These are phyloP conservation scores for Helotiales sp. DNA, from an alignment of 2,329 filamentous ascomycete genomes.

Conservation along the genomic window DNA sequence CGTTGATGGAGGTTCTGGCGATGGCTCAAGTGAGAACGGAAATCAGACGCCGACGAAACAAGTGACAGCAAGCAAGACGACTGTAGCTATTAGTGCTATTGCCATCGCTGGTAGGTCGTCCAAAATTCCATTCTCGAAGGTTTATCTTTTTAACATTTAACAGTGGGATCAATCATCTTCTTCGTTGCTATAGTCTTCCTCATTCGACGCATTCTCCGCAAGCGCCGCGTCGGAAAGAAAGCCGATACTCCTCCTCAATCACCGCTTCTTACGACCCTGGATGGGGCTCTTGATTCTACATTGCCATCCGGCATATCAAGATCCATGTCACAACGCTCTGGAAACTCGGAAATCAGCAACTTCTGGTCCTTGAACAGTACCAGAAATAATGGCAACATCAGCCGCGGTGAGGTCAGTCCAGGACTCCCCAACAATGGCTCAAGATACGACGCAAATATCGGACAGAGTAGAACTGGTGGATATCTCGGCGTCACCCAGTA, in stretches of 20 bases:
- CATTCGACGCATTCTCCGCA: constrained; percentile 19
- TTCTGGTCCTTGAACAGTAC: not conserved
- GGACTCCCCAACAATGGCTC: not conserved
- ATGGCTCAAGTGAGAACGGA: not conserved
- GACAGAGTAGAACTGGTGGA: not conserved
- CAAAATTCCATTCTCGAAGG: not conserved
- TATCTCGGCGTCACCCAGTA: not conserved
- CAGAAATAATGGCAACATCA: not conserved
- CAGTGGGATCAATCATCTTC: constrained; percentile 15
- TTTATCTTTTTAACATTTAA: not conserved
- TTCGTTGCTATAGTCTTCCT: constrained; percentile 19
- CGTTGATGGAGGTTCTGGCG: not conserved
- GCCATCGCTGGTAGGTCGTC: constrained; percentile 12
- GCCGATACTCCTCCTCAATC: constrained; percentile 19
- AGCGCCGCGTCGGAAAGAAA: constrained; percentile 14
- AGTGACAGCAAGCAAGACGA: constrained; percentile 4
- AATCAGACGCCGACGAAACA: not conserved
- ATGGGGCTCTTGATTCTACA: constrained; percentile 8
- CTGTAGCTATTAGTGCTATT: constrained; percentile 6
- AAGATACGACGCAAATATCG: not conserved
- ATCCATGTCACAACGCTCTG: constrained; percentile 16
- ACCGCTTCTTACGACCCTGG: constrained; percentile 10
- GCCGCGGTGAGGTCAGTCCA: not conserved
- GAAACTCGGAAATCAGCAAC: constrained; percentile 5
- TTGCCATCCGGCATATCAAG: constrained; percentile 17